A percentile compares a stretch with the other conserved stretches of the same genome.
These are phyloP conservation scores for Phytophthora boehmeriae DNA, from an alignment of 352 stramenopile species.

Conservation along the genomic window DNA sequence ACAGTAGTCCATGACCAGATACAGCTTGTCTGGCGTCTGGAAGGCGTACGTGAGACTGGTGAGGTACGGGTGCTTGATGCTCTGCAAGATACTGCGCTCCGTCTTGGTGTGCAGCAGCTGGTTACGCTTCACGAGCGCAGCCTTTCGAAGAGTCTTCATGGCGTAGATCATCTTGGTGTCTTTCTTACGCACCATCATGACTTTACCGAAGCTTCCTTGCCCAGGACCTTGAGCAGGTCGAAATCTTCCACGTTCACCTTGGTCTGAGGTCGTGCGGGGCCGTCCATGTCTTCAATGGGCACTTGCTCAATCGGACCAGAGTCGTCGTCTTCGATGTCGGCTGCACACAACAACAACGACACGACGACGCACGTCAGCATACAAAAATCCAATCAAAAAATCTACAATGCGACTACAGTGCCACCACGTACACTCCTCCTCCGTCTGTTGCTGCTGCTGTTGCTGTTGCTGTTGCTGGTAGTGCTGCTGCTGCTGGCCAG, in stretches of 20 bases:
- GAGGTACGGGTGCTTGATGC: constrained; percentile 93
- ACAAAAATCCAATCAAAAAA: constrained; percentile 10
- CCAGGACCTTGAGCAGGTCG: constrained; percentile 93
- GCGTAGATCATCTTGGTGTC: constrained; percentile 94
- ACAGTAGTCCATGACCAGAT: constrained; percentile 95
- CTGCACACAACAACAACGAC: constrained; percentile 31
- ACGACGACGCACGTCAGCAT: constrained; percentile 16
- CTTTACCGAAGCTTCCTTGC: constrained; percentile 96
- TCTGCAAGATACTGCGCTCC: constrained; percentile 93
- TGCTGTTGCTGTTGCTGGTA: constrained; percentile 29
- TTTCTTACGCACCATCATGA: constrained; percentile 96
- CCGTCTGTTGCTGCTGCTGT: constrained; percentile 31
- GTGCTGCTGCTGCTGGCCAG: constrained; percentile 29
- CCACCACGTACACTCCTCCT: constrained; percentile 69
- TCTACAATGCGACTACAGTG: not conserved
- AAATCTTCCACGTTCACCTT: constrained; percentile 94
- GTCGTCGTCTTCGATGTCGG: constrained; percentile 84
- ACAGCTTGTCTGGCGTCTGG: constrained; percentile 93
- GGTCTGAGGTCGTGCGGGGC: constrained; percentile 53
- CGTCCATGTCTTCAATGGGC: constrained; percentile 83
- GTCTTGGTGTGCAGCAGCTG: constrained; percentile 95
- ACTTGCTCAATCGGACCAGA: constrained; percentile 82
- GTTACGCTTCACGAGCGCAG: constrained; percentile 92
- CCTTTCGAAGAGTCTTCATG: constrained; percentile 96
- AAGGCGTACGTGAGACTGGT: constrained; percentile 89